Conservation (phyloP, 2,329 filamentous ascomycete genomes). For the Botrytis byssoidea region DNA sequence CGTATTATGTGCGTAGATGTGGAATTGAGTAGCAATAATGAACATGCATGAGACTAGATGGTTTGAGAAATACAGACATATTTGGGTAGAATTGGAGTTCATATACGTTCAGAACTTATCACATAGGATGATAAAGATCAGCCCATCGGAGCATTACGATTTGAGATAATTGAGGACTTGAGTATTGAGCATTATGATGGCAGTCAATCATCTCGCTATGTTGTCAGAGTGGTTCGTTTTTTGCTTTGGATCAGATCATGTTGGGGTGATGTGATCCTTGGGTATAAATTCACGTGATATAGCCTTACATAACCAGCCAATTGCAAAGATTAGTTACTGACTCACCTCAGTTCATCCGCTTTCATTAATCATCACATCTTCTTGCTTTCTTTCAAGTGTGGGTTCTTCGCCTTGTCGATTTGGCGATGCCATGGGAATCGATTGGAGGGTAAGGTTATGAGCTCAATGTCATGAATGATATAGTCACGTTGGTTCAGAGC, state of each 20-base stretch:
- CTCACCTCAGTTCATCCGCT: not conserved
- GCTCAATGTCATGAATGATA: not conserved
- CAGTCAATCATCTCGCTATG: not conserved
- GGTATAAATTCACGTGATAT: not conserved
- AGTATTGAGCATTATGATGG: not conserved
- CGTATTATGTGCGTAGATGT: not conserved
- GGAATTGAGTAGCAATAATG: not conserved
- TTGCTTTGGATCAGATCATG: slow-evolving; percentile 5
- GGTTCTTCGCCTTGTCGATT: not conserved
- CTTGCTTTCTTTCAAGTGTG: not conserved
- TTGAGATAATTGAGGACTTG: not conserved
- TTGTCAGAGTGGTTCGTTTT: slow-evolving; percentile 13
- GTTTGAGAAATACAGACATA: not conserved
- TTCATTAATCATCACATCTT: not conserved
- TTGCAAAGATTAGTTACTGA: not conserved
- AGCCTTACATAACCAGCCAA: not conserved
- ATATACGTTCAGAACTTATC: not conserved
- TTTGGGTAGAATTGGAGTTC: not conserved
- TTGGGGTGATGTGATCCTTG: not conserved
- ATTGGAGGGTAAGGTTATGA: not conserved
- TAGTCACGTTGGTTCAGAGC: not conserved
- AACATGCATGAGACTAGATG: not conserved
- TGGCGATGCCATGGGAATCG: not conserved
- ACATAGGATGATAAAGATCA: slow-evolving; percentile 1
- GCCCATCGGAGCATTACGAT: slow-evolving; percentile 4